Evolutionary conservation across 768 basidiomycete genomes (phyloP), one percentile per base, ranked within the genome.

Genomic region (Sistotremastrum niveocremeum): DNA sequence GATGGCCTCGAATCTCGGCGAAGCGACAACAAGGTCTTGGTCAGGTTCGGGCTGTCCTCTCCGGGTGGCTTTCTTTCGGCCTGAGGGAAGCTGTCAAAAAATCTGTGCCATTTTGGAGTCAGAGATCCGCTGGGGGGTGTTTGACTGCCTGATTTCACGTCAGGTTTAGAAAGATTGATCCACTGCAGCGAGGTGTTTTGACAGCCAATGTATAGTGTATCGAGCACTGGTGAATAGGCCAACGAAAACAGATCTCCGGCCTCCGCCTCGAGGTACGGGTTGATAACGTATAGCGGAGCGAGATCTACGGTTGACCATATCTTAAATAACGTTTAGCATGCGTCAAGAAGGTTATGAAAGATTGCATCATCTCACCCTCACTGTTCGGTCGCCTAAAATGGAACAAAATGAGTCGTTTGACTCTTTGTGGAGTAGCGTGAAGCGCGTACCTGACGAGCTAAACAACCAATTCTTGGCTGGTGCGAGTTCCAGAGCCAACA

Each of bases 151-250:
- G 33, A 37, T 38, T 6, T 42, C 44, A 29, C 44, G 44, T 6
- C 30, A 41, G 45, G 43, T 51, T 37, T 51, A 3, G 53, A 49
- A n/a, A 6, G 50, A 53, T 74, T 65, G 58, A 81, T 77, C 88
- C 88, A 95, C 56, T 95, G 88, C 31, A 95, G 69, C 8, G 88
- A 91, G 2, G 91, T 91, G 58, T 90, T 87, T 62, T 95, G 87
- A 57, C 88, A 91, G 28, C 91, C 91, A 34, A 94, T 68, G 59
- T 83, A 94, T 32, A 94, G 65, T 0, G 81, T 82, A 47, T 78
- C 77, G 29, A 79, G 64, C 20, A 67, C 56, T 2, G 78, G 69
- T 6, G 77, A 81, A 84, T 85, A 95, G 0, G 75, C 73, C 1
- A 94, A 67, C 35, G 84, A 88, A 63, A 87, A 93, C 32, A 94